phyloP scores from a whole-genome alignment of 176 grass and related monocot genomes.

The Aegilops sharonensis region DNA sequence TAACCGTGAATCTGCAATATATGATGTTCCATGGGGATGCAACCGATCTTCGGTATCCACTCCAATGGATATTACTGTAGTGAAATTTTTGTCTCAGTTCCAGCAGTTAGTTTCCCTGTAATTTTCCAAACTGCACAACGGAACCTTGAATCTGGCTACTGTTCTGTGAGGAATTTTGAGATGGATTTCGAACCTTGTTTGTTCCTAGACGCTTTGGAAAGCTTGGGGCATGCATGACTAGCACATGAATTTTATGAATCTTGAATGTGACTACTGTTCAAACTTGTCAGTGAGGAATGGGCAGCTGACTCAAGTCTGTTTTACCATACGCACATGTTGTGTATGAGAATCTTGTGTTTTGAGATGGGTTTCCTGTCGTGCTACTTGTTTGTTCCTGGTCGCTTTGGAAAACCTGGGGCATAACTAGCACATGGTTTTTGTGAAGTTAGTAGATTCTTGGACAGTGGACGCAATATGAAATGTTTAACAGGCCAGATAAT shows the following conservation, averaged over 20 bases:
- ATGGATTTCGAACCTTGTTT: too few relatives aligned
- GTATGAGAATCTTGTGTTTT: background rate
- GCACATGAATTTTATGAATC: background rate
- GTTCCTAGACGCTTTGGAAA: too few relatives aligned
- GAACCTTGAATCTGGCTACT: background rate
- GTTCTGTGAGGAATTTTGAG: background rate
- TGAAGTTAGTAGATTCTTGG: background rate
- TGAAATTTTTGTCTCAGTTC: background rate
- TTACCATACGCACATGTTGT: background rate
- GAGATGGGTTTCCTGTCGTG: background rate
- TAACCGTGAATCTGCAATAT: background rate
- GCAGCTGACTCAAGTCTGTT: background rate
- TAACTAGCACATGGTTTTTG: background rate
- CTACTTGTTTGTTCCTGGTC: background rate
- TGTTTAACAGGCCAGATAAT: background rate
- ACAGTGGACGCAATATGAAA: background rate
- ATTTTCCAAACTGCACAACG: background rate
- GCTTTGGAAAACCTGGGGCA: background rate
- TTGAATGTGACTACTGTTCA: background rate
- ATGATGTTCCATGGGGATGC: background rate
- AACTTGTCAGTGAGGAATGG: background rate
- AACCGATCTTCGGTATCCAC: background rate
- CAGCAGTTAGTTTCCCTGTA: background rate
- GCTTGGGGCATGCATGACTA: too few relatives aligned
- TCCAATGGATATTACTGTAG: background rate